Conservation (phyloP, 352 stramenopile species). For the Pythium angustatum region DNA sequence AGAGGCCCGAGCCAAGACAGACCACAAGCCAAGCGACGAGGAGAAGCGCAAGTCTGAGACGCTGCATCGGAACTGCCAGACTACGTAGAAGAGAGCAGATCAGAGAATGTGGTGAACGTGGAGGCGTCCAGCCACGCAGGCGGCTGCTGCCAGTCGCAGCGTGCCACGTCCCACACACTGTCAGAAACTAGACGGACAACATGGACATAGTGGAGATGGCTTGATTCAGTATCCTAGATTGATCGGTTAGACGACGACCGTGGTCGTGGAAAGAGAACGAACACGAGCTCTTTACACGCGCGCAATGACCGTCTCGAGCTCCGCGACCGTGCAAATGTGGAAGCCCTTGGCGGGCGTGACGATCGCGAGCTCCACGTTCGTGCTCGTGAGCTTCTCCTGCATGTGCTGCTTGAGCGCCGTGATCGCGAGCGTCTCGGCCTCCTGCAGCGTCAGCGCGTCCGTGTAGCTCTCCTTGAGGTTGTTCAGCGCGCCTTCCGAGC, state of each 20-base stretch:
- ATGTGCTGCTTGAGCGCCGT: constrained; percentile 98
- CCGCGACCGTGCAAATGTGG: constrained; percentile 92
- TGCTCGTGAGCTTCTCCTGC: constrained; percentile 98
- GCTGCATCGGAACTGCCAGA: not conserved
- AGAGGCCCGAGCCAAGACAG: not conserved
- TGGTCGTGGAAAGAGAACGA: not conserved
- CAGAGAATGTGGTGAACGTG: not conserved
- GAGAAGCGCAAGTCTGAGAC: not conserved
- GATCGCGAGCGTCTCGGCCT: constrained; percentile 97
- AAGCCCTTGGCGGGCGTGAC: constrained; percentile 96
- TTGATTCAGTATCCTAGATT: constrained; percentile 29
- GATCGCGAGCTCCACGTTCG: constrained; percentile 98
- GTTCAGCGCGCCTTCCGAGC: constrained; percentile 96
- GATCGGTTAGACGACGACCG: too few species aligned
- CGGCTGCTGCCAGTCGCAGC: not conserved
- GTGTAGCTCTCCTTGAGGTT: constrained; percentile 99
- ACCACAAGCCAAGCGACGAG: constrained; percentile 1
- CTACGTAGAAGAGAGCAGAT: not conserved
- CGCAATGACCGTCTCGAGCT: constrained; percentile 93
- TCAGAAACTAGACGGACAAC: constrained; percentile 23
- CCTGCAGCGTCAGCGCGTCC: constrained; percentile 93
- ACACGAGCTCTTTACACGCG: constrained; percentile 50
- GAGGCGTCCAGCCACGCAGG: not conserved
- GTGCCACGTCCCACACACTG: constrained; percentile 14
- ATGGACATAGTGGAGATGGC: constrained; percentile 13